These are phyloP conservation scores for Fraxinus pennsylvanica DNA, from an alignment of 257 asterid species.

Conservation along the genomic window DNA sequence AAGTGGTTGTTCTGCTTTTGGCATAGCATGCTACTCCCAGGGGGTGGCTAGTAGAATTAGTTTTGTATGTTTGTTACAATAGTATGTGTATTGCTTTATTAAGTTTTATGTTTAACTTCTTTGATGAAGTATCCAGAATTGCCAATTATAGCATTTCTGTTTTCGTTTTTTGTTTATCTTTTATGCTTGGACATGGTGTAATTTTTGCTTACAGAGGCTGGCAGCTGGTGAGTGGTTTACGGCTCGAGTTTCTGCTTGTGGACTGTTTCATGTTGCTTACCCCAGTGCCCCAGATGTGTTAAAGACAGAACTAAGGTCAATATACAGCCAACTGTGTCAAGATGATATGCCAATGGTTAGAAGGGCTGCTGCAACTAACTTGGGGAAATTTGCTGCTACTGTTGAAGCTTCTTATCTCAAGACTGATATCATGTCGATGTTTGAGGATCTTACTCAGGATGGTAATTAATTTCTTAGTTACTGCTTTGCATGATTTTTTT, in stretches of 20 bases:
- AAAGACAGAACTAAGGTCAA: conserved; percentile 79
- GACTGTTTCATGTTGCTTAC: conserved; percentile 87
- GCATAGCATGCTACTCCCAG: neutral
- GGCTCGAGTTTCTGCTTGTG: conserved; percentile 95
- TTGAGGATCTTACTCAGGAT: conserved; percentile 54
- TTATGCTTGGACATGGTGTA: conserved; percentile 3
- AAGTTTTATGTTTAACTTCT: conserved; percentile 3
- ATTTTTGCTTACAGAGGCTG: conserved; percentile 60
- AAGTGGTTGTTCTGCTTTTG: neutral
- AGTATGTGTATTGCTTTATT: conserved; percentile 7
- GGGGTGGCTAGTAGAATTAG: neutral
- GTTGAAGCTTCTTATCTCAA: conserved; percentile 50
- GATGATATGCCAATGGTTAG: conserved; percentile 98
- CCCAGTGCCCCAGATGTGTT: conserved; percentile 73
- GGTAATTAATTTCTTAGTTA: conserved; percentile 29
- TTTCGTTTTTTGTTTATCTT: conserved; percentile 17
- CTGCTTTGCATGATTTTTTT: neutral
- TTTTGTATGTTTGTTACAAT: neutral
- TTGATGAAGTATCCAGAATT: conserved; percentile 8
- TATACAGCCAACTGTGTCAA: conserved; percentile 80
- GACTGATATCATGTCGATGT: conserved; percentile 51
- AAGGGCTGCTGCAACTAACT: conserved; percentile 83
- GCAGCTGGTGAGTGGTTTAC: conserved; percentile 99
- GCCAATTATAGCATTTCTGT: conserved; percentile 11
- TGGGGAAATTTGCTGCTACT: conserved; percentile 54